Evolutionary conservation across 2,329 filamentous ascomycete species (phyloP), one percentile per base, ranked within the genome.

Genomic region (Paraphaeosphaeria minitans): DNA sequence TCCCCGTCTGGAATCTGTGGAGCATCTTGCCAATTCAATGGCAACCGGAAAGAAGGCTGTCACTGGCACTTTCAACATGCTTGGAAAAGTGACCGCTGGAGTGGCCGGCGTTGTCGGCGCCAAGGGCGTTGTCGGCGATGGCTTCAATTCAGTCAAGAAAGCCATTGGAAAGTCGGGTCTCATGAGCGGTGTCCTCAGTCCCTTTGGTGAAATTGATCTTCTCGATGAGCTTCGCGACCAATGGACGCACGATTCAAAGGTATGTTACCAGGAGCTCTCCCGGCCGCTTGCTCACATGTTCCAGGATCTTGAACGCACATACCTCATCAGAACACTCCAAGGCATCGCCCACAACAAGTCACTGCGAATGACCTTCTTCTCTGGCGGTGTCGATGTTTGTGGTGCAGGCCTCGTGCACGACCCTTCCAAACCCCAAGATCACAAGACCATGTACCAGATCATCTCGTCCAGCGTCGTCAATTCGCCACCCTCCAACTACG

Each of bases 391-490:
- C 75, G 95, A 94, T 77, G 90, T 88, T 69, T 93, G 91, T 65
- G 95, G 95, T 64, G 95, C 95, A 22, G 95, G 95, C 58, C 85
- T 99, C 12, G 88, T 99, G 1, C 95, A 99, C 77, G 95, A 99
- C 78, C 95, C 95, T 0, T 85, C 90, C 21, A 92, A 95, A 75
- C 94, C 94, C 0, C 88, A 87, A 41, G 93, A 98, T 77, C 93
- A 98, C 84, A 99, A 98, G 80, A 97, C 95, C 29, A 99, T 99
- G 94, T 99, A 98, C 80, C 95, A 99, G 77, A 85, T 99, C 75
- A 97, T 98, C 75, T 89, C 93, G 1, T 93, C 93, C 3, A 89
- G 93, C 7, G 92, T 99, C 60, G 94, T 98, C 55, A 96, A 96
- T 48, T 90, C 91, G 0, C 94, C 95, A 0, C 90, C 92, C 2